Base-by-base conservation (phyloP, 108 stramenopile genomes). In the Mediolabrus comicus region DNA sequence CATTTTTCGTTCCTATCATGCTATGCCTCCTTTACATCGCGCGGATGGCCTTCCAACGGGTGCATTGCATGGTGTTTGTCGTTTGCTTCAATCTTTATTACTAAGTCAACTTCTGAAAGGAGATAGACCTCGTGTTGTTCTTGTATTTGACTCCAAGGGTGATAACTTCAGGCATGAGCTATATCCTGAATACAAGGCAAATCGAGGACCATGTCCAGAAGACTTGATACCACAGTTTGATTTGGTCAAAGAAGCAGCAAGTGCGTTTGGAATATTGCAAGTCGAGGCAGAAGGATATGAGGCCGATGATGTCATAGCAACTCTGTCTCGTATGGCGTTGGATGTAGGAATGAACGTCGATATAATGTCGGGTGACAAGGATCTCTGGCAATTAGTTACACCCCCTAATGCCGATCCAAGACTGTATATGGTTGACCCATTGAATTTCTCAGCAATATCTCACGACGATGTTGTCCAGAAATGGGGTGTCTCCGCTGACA, bases 231-330 rank as follows among this genome's bases (percentile, higher is more conserved):
- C 92, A 5, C 95, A 96, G 66, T 94, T 96, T 72, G 80, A 65
- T 10, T 73, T 94, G 9, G 79, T 94, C 27, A 73, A 82, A 25
- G 73, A 84, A 60, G 91, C 88, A 13, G 89, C 86, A 12, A 61
- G 67, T 54, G 95, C 95, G n/a, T 96, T 92, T 70, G 95, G 95
- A 0, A 71, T 92, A 28, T 59, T 75, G 9, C 80, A 83, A 62
- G 75, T 96, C 17, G 81, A 90, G 77, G 91, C 92, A 9, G 66
- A 69, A 46, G 87, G 85, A 0, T 94, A 79, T 67, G 95, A 96
- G 68, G 95, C 95, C 1, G 95, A 96, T 61, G 95, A 96, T 83
- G 92, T 96, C 26, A 96, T 96, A 76, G 95, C 95, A 0, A 91
- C 91, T 1, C 41, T 96, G 24, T 65, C 87, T 3, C 74, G 63